Base-by-base conservation (phyloP, 768 basidiomycete genomes). In the Mycena leptocephala region DNA sequence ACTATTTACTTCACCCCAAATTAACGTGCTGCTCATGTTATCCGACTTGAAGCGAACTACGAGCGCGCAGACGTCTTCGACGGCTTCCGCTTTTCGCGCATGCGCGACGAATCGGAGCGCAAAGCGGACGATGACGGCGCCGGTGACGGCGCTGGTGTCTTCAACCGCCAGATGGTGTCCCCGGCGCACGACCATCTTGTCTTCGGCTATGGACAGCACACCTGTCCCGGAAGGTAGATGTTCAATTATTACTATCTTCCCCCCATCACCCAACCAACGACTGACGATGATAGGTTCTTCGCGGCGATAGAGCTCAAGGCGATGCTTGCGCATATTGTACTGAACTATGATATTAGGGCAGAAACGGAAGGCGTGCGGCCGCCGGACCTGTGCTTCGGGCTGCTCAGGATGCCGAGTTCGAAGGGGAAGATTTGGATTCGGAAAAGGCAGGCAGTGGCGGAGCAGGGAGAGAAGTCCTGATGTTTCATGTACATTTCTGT, bases 331-430 rank as follows among this genome's bases (percentile, higher is more conserved):
- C 77, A 83, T 65, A 66, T 86, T 11, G 55, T 86, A 14, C 35
- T 82, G 46, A 80, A 80, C 62, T 86, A 85, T 72, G 85, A 86
- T 73, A 56, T 83, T 37, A 82, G 80, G 62, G 72, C 86, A 39
- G 83, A 85, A 64, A 51, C 80, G 41, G 83, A 85, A 41, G 84
- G 84, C 55, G 79, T 82, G 35, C 80, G 84, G 24, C 87, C 88
- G 11, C 78, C 81, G 35, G 85, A 85, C 62, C 61, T 81, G 64
- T 86, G 85, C 85, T 75, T 72, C 14, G 62, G 53, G 33, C 26
- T 43, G 13, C 30, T 64, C 10, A 61, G 35, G 59, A 33, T 76
- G 56, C 75, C 75, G 30, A 59, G 41, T 67, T 8, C 37, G 32
- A 55, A 39, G 11, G 63, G 51, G 30, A 48, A 48, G 43, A 46